These are phyloP conservation scores for Naganishia antarctica DNA, from an alignment of 768 basidiomycete genomes.

Conservation along the genomic window DNA sequence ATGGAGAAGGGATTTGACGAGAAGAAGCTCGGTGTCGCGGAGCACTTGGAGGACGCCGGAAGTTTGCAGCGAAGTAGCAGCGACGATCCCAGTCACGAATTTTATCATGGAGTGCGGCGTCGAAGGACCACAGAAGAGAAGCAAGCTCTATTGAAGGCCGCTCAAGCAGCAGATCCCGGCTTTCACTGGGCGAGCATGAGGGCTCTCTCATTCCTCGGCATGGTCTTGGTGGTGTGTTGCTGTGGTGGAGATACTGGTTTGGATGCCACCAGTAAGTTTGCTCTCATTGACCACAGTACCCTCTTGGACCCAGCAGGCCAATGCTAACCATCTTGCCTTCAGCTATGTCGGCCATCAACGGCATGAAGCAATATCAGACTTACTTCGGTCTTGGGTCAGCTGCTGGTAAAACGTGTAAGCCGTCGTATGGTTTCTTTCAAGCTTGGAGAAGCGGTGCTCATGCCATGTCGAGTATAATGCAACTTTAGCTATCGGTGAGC, in stretches of 20 bases:
- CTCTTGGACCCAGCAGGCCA: neutral
- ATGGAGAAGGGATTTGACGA: neutral
- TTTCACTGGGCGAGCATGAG: slow-evolving; percentile 1
- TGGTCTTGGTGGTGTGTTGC: slow-evolving; percentile 13
- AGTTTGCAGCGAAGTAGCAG: neutral
- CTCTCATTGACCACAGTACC: neutral
- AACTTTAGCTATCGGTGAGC: too few relatives aligned
- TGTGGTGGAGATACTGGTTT: slow-evolving; percentile 14
- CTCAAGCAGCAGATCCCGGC: slow-evolving; percentile 11
- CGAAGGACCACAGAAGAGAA: slow-evolving; percentile 9
- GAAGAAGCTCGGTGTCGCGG: slow-evolving; percentile 7
- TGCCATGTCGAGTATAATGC: too few relatives aligned
- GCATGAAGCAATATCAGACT: slow-evolving; percentile 4
- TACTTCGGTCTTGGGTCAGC: slow-evolving; percentile 3
- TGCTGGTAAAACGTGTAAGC: slow-evolving; percentile 2
- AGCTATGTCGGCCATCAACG: slow-evolving; percentile 11
- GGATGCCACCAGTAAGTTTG: slow-evolving; percentile 15
- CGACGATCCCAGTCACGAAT: slow-evolving; percentile 2
- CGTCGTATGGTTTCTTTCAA: too few relatives aligned
- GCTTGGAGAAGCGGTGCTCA: neutral
- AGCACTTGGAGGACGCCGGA: neutral
- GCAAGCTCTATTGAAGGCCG: neutral
- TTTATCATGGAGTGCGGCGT: neutral
- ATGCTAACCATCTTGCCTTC: neutral
- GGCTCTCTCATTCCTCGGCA: neutral